Base-by-base conservation (phyloP, 371 early-diverging fungal genomes). In the Dinochytrium kinnereticum region DNA sequence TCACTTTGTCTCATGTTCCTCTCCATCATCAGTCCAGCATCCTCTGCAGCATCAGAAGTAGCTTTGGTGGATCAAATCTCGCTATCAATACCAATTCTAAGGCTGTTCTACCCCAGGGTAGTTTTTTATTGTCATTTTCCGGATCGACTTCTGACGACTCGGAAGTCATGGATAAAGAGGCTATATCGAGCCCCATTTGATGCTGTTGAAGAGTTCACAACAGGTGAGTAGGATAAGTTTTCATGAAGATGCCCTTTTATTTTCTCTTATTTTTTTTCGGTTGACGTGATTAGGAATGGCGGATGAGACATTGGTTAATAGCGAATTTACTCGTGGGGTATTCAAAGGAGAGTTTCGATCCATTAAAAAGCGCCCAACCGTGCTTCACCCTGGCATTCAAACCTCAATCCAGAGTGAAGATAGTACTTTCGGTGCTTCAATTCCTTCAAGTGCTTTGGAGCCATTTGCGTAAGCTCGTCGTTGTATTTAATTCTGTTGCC, bases 111-210 rank as follows among this genome's bases (percentile, higher is more conserved):
- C 49, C 38, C 34, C 26, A n/a, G 80, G 84, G 87, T 97, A 10
- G 80, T 97, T 36, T 98, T 97, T 82, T 98, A 98, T 78, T 96
- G 98, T 79, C 98, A 98, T 74, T 96, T 94, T 78, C 98, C 98
- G 0, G 98, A 98, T 76, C 91, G 93, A 76, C 85, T 96, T 24
- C 81, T 94, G 64, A 78, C 82, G 24, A 80, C 81, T 53, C 89
- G 92, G 1, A 85, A 87, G 33, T 86, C 90, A 1, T 33, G 83
- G 28, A 55, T 91, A n/a, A 92, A 93, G 77, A 78, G 78, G 33
- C 34, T 95, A 0, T 98, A 97, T 75, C 88, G 98, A 17, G 44
- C 84, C 0, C 94, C 93, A 0, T 85, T 97, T 64, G 98, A 98
- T 80, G 78, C 76, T 19, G 69, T 95, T 0, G 98, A 98, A 80